Base-by-base conservation (phyloP, 2,329 filamentous ascomycete genomes). In the Colletotrichum cereale region DNA sequence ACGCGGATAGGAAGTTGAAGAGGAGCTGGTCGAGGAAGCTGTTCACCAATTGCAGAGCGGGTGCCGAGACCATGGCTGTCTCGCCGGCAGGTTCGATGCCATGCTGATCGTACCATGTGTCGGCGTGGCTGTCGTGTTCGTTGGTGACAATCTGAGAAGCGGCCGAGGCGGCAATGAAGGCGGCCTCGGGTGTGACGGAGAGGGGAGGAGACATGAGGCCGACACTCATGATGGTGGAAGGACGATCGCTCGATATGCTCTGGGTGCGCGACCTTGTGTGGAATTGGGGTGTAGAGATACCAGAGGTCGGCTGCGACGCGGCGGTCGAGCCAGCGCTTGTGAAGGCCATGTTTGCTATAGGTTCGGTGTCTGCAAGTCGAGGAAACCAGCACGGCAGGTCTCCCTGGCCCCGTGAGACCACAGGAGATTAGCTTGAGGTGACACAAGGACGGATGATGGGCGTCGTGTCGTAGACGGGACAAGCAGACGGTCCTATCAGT, bases 91-190 rank as follows among this genome's bases (percentile, higher is more conserved):
- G 87, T 74, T 91, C 88, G 66, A 91, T 86, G 62, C 89, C 89
- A 75, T 92, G 88, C 73, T 92, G 88, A 77, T 93, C 90, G 77
- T 91, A 89, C 86, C 91, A 91, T 62, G 90, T 85, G 75, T 91
- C 89, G 70, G 91, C 87, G 78, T 92, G 91, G 75, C 88, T 90
- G 78, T 96, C 93, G 82, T 96, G 92, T 78, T 97, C 92, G 78
- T 95, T 94, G 70, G 94, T 96, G 76, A 98, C 91, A 73, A 97
- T 96, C 80, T 98, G 94, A 24, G 94, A 95, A 62, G 96, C 96
- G 70, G 96, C 94, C 56, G 94, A 92, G 40, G 90, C 87, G 57
- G 96, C 95, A 77, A 99, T 95, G 82, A 97, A 99, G 24, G 91
- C 93, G 38, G 96, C 92, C 75, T 92, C 86, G 12, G 96, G 96